A percentile compares a stretch with the other conserved stretches of the same genome.
Conservation (phyloP, 352 stramenopile species). For the Blastocystis sp. region DNA sequence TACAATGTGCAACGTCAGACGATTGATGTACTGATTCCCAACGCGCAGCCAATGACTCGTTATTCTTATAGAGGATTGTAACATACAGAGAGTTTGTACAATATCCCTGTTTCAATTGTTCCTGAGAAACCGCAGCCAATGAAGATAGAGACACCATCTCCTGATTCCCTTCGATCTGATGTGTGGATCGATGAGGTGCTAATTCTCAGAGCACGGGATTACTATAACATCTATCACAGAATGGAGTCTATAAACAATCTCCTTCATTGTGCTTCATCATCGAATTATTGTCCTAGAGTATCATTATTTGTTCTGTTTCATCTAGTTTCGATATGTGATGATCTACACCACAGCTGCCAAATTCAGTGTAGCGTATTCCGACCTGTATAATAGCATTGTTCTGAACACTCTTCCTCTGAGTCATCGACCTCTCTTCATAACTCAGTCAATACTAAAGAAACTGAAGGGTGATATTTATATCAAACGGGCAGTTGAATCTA, state of each 20-base stretch:
- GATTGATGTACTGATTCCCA: background rate
- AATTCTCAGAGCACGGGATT: background rate
- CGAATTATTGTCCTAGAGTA: background rate
- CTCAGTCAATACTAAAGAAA: no score
- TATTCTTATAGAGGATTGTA: background rate
- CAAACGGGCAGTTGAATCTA: background rate
- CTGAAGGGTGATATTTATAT: no score
- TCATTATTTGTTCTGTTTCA: background rate
- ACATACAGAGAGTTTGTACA: background rate
- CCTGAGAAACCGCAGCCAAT: background rate
- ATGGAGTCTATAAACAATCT: background rate
- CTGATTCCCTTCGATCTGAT: background rate
- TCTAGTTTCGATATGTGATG: background rate
- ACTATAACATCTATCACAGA: background rate
- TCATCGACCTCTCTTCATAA: no score
- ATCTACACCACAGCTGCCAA: no score
- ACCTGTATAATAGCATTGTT: no score
- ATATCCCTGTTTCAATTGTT: background rate
- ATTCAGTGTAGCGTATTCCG: no score
- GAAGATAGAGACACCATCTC: background rate
- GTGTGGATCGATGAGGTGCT: background rate
- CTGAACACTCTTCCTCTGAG: no score
- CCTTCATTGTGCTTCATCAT: background rate
- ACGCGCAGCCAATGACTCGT: background rate
- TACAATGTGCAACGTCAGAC: background rate